A percentile compares a stretch with the other conserved stretches of the same genome.
phyloP scores from a whole-genome alignment of 2,329 filamentous ascomycete genomes.

The Fusarium anthophilum region DNA sequence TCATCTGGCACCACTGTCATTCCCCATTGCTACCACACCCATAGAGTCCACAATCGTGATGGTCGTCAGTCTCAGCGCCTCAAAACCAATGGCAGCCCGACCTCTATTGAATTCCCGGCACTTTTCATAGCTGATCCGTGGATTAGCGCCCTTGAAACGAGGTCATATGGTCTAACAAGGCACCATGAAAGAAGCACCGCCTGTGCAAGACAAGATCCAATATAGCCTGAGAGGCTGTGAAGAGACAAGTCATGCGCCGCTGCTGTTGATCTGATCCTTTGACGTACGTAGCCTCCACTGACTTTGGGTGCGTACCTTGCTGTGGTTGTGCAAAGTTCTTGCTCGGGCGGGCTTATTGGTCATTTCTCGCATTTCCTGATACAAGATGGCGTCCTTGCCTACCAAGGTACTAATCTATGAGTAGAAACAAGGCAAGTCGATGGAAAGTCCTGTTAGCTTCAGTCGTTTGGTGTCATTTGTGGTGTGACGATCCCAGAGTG shows the following conservation, averaged over 20 bases:
- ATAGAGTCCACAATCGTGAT: conserved; percentile 19
- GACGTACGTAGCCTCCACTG: background rate
- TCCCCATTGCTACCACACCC: conserved; percentile 26
- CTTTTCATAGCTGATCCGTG: conserved; percentile 23
- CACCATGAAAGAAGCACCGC: conserved; percentile 11
- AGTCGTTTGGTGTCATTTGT: background rate
- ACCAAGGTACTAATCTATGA: background rate
- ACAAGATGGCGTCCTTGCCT: background rate
- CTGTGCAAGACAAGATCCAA: conserved; percentile 14
- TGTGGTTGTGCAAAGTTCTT: background rate
- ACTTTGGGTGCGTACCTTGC: background rate
- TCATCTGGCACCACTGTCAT: conserved; percentile 22
- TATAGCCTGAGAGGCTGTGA: conserved; percentile 9
- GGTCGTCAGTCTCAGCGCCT: conserved; percentile 11
- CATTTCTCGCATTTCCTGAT: background rate
- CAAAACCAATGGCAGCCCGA: conserved; percentile 26
- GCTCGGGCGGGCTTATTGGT: background rate
- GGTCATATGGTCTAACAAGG: conserved; percentile 35
- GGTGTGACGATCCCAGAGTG: conserved; percentile 35
- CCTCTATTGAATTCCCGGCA: conserved; percentile 33
- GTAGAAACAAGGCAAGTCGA: background rate
- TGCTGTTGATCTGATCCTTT: background rate
- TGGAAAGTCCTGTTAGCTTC: conserved; percentile 1
- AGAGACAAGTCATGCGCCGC: conserved; percentile 11
- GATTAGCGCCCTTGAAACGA: conserved; percentile 27